These are phyloP conservation scores for Rosa multiflora DNA, from an alignment of 306 rosid genomes.

Conservation along the genomic window DNA sequence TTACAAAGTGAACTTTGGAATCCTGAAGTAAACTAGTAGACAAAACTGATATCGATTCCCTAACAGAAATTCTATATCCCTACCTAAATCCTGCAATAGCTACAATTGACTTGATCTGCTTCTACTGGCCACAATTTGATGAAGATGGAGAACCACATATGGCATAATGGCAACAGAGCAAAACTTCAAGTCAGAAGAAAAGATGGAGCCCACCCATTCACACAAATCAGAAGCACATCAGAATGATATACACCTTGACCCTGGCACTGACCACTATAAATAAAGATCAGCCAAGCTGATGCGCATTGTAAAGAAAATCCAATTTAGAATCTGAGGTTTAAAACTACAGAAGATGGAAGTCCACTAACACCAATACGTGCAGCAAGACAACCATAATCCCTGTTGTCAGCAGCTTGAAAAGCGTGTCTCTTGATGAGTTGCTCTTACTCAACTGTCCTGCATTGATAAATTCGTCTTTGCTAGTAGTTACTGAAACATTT, in stretches of 20 bases:
- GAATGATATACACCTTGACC: slow-evolving; percentile 27
- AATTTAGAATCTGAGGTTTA: slow-evolving; percentile 31
- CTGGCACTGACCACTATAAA: slow-evolving; percentile 37
- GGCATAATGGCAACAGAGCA: background rate
- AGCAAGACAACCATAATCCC: slow-evolving; percentile 41
- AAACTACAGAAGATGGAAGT: slow-evolving; percentile 41
- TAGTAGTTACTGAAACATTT: slow-evolving; percentile 72
- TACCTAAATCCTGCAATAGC: slow-evolving; percentile 10
- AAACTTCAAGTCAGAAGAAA: slow-evolving; percentile 20
- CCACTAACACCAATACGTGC: slow-evolving; percentile 40
- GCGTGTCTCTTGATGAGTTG: slow-evolving; percentile 39
- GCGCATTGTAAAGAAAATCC: slow-evolving; percentile 31
- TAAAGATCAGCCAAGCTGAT: slow-evolving; percentile 38
- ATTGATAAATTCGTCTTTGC: slow-evolving; percentile 74
- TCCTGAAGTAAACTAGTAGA: background rate
- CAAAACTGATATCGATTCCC: slow-evolving; percentile 23
- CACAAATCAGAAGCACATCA: slow-evolving; percentile 29
- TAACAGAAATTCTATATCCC: slow-evolving; percentile 9
- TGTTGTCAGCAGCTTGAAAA: slow-evolving; percentile 46
- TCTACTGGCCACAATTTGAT: background rate
- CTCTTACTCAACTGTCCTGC: slow-evolving; percentile 53
- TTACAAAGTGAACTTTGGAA: slow-evolving; percentile 7
- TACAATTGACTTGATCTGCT: background rate
- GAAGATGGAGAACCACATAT: background rate
- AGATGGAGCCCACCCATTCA: slow-evolving; percentile 5